Conservation (phyloP, 495 filamentous ascomycete species). For the Aspergillus baeticus region DNA sequence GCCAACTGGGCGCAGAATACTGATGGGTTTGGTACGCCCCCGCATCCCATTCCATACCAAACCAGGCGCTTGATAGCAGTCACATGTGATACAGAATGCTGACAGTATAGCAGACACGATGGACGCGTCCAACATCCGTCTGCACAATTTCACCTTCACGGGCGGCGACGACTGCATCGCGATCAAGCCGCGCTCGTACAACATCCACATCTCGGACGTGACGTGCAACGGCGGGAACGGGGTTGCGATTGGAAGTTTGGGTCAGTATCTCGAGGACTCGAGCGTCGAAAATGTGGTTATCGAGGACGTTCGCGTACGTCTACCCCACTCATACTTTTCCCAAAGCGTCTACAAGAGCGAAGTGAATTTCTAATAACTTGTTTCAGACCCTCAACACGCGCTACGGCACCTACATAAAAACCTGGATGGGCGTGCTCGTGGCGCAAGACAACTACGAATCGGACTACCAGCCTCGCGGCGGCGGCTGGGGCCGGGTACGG, state of each 20-base stretch:
- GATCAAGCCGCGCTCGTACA: slow-evolving; percentile 56
- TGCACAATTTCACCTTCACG: slow-evolving; percentile 58
- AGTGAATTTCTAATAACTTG: no score
- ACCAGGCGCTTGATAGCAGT: no score
- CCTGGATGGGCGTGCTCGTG: slow-evolving; percentile 51
- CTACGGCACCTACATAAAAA: slow-evolving; percentile 57
- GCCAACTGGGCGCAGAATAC: slow-evolving; percentile 60
- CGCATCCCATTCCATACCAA: no score
- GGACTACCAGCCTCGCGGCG: slow-evolving; percentile 45
- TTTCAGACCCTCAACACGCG: slow-evolving; percentile 27
- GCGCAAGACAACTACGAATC: slow-evolving; percentile 48
- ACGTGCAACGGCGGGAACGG: slow-evolving; percentile 57
- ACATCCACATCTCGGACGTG: slow-evolving; percentile 49
- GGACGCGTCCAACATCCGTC: slow-evolving; percentile 49
- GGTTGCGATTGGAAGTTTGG: slow-evolving; percentile 55
- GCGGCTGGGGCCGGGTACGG: slow-evolving; percentile 50
- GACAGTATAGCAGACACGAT: slow-evolving; percentile 44
- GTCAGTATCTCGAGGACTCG: slow-evolving; percentile 57
- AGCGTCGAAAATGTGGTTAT: slow-evolving; percentile 47
- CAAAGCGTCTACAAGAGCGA: no score
- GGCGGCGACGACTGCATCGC: slow-evolving; percentile 60
- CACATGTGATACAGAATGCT: no score
- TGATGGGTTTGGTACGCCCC: slow-evolving; percentile 52
- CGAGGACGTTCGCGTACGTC: slow-evolving; percentile 38
- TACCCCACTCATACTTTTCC: background rate